A percentile compares a stretch with the other conserved stretches of the same genome.
Evolutionary conservation across 257 asterid species (phyloP).

Genomic region (Nemophila menziesii): DNA sequence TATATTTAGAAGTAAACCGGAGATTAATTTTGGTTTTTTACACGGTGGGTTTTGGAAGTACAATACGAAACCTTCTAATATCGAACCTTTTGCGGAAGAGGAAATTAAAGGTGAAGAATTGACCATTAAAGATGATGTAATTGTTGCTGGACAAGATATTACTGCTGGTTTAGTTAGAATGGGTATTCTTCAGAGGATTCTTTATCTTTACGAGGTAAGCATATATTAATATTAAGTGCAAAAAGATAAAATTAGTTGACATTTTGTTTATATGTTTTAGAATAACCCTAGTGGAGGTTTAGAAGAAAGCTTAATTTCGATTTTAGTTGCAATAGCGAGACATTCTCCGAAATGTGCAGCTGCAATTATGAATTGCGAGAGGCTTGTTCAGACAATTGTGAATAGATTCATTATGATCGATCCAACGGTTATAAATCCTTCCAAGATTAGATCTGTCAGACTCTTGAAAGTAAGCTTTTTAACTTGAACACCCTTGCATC

Average conservation of each 20-base stretch:
- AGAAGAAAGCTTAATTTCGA: conserved; percentile 75
- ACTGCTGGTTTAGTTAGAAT: conserved; percentile 89
- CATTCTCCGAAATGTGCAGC: conserved; percentile 85
- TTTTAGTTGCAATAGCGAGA: conserved; percentile 73
- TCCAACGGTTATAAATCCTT: conserved; percentile 34
- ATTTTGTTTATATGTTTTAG: conserved; percentile 24
- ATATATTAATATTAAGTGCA: not conserved
- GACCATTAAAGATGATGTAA: conserved; percentile 81
- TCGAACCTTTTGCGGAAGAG: conserved; percentile 28
- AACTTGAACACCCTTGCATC: too few relatives aligned
- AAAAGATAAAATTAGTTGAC: not conserved
- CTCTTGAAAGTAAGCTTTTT: conserved; percentile 57
- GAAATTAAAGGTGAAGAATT: conserved; percentile 44
- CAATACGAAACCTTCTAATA: conserved; percentile 68
- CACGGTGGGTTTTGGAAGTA: conserved; percentile 99
- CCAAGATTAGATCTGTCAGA: conserved; percentile 65
- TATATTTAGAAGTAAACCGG: conserved; percentile 80
- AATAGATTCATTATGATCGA: conserved; percentile 44
- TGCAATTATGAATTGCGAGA: conserved; percentile 53
- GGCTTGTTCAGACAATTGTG: conserved; percentile 71
- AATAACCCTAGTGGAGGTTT: conserved; percentile 45
- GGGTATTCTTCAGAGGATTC: conserved; percentile 74
- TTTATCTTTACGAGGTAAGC: conserved; percentile 78
- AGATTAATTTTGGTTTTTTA: conserved; percentile 62
- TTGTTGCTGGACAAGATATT: conserved; percentile 86